Percentiles rank a stretch among this genome's conserved stretches.
phyloP scores from a whole-genome alignment of 116 monocot genomes.

The Phalaenopsis hybrid region DNA sequence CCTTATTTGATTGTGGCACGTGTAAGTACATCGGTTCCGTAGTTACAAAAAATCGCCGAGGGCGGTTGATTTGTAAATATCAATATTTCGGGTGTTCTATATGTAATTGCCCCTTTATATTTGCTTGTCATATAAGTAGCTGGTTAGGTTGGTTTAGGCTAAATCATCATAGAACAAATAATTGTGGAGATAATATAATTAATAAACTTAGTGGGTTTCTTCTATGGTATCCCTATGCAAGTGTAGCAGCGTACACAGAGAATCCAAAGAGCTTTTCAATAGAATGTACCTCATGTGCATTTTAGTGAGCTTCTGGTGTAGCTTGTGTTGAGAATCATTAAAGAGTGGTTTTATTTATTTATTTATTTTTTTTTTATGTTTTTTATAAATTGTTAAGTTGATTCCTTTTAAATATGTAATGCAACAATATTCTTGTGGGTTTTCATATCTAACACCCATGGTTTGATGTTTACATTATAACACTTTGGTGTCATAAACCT shows the following conservation, averaged over 20 bases:
- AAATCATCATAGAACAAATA: neutral
- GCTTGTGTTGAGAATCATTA: neutral
- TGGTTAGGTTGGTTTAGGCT: neutral
- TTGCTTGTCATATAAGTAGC: neutral
- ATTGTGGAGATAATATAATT: conserved; percentile 5
- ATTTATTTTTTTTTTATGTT: no score
- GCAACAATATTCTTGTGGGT: no score
- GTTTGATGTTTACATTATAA: no score
- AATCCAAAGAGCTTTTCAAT: neutral
- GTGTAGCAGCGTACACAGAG: neutral
- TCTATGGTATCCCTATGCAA: conserved; percentile 2
- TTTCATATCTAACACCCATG: no score
- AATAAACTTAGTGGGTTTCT: neutral
- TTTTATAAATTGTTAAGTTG: no score
- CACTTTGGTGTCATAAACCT: no score
- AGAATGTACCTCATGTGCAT: neutral
- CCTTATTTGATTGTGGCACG: no score
- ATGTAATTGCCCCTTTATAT: neutral
- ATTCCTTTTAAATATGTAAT: no score
- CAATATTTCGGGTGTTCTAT: no score
- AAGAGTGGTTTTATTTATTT: neutral
- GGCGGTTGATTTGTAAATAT: no score
- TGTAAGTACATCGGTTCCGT: no score
- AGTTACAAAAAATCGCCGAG: no score
- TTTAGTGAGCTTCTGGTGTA: neutral